Percentiles rank a stretch among this genome's conserved stretches.
Conservation (phyloP, 306 rosid species). For the Vachellia pachyceras region DNA sequence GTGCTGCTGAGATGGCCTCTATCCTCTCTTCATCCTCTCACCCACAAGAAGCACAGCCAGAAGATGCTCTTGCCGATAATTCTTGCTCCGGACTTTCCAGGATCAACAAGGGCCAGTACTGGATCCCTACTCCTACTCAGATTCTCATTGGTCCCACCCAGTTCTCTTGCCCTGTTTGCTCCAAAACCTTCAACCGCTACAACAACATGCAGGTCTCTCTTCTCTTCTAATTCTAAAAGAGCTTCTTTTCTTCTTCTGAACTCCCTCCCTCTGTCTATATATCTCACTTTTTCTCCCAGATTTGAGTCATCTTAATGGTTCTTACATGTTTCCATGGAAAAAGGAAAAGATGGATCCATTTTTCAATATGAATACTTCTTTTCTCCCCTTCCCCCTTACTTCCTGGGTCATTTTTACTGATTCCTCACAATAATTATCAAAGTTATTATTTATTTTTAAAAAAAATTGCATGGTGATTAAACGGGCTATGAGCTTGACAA, state of each 20-base stretch:
- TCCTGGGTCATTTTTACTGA: constrained; percentile 15
- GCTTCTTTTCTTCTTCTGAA: constrained; percentile 28
- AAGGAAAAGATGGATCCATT: not conserved
- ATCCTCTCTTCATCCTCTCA: constrained; percentile 49
- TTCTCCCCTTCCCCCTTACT: not conserved
- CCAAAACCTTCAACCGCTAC: constrained; percentile 96
- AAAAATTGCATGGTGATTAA: constrained; percentile 55
- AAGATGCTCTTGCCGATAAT: constrained; percentile 19
- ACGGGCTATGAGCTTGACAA: constrained; percentile 14
- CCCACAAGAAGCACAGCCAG: constrained; percentile 41
- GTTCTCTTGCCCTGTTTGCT: constrained; percentile 98
- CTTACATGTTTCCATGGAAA: not conserved
- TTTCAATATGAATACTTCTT: not conserved
- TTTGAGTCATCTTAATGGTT: constrained; percentile 53
- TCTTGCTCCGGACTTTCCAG: constrained; percentile 50
- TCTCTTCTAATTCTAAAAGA: constrained; percentile 2
- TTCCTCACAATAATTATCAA: not conserved
- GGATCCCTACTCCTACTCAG: constrained; percentile 99
- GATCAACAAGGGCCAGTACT: constrained; percentile 90
- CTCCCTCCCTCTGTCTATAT: constrained; percentile 38
- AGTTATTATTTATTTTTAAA: not conserved
- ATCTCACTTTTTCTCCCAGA: constrained; percentile 49
- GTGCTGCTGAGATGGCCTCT: constrained; percentile 69
- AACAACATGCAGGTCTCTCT: constrained; percentile 93
- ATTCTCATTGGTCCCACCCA: constrained; percentile 98